These are phyloP conservation scores for Rhodocollybia butyracea DNA, from an alignment of 768 basidiomycete species.

Conservation along the genomic window DNA sequence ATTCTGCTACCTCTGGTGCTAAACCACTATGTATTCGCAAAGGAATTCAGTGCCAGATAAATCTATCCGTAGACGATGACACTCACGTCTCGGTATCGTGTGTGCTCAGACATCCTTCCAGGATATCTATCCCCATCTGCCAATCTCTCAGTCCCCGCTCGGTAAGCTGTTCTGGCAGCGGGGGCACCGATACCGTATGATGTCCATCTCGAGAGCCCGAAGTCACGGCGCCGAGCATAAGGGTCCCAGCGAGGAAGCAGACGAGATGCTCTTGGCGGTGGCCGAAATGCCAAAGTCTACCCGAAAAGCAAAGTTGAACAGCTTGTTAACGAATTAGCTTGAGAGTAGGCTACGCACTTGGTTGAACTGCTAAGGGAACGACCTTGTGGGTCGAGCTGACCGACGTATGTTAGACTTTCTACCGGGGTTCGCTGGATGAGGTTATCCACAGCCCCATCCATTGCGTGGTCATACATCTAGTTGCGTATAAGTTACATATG, in stretches of 20 bases:
- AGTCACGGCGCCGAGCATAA: constrained; percentile 71
- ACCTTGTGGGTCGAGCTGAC: constrained; percentile 42
- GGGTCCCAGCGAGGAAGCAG: constrained; percentile 76
- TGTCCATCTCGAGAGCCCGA: constrained; percentile 33
- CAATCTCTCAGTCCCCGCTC: constrained; percentile 53
- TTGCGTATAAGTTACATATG: neutral
- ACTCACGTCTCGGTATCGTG: constrained; percentile 51
- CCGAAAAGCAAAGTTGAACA: constrained; percentile 31
- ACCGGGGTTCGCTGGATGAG: constrained; percentile 51
- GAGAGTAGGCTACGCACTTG: neutral
- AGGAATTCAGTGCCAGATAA: neutral
- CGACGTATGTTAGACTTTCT: constrained; percentile 54
- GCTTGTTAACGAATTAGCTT: constrained; percentile 36
- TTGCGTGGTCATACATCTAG: constrained; percentile 73
- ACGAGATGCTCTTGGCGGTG: constrained; percentile 82
- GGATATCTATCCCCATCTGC: constrained; percentile 56
- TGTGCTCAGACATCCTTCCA: constrained; percentile 64
- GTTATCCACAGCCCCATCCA: constrained; percentile 61
- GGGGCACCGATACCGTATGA: constrained; percentile 42
- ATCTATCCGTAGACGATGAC: neutral
- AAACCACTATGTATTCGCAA: constrained; percentile 33
- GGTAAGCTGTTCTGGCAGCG: constrained; percentile 40
- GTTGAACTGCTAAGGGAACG: neutral
- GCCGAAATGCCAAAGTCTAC: constrained; percentile 29
- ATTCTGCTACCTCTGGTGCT: constrained; percentile 69